Percentiles rank a stretch among this genome's conserved stretches.
Evolutionary conservation across 139 green algal genomes (phyloP).

Genomic region (Chlamydomonas applanata): DNA sequence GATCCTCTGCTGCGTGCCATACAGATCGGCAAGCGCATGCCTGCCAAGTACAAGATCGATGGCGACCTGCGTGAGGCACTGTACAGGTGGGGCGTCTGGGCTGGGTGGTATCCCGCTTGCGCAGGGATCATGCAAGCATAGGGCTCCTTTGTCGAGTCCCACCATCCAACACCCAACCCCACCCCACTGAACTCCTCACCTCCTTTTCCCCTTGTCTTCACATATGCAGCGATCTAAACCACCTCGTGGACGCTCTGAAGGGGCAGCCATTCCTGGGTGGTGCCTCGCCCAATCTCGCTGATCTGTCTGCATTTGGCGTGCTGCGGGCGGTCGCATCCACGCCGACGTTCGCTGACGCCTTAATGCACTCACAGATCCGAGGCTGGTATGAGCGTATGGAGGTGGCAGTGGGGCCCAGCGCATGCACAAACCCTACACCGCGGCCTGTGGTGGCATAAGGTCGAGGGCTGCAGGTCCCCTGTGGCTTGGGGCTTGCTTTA

Average conservation of each 20-base stretch:
- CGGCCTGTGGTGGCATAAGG: no score
- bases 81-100: conserved; percentile 40
- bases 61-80: conserved; percentile 77
- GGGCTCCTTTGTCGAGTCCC: neutral
- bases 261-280: conserved; percentile 58
- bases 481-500: no score
- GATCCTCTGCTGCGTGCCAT: neutral
- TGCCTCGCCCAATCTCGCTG: conserved; percentile 79
- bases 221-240: conserved; percentile 18
- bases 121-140: no score
- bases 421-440: no score
- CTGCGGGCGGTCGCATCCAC: conserved; percentile 75
- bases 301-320: conserved; percentile 91
- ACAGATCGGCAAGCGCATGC: conserved; percentile 67
- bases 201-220: neutral
- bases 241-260: conserved; percentile 46
- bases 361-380: conserved; percentile 66
- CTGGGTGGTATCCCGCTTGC: neutral
- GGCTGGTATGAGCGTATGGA: conserved; percentile 79
- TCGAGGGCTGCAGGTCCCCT: no score
- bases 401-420: neutral
- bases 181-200: neutral
- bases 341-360: conserved; percentile 83
- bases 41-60: conserved; percentile 90
- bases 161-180: neutral